Evolutionary conservation across 2,329 filamentous ascomycete species (phyloP).

Genomic region (Nemania sp.): DNA sequence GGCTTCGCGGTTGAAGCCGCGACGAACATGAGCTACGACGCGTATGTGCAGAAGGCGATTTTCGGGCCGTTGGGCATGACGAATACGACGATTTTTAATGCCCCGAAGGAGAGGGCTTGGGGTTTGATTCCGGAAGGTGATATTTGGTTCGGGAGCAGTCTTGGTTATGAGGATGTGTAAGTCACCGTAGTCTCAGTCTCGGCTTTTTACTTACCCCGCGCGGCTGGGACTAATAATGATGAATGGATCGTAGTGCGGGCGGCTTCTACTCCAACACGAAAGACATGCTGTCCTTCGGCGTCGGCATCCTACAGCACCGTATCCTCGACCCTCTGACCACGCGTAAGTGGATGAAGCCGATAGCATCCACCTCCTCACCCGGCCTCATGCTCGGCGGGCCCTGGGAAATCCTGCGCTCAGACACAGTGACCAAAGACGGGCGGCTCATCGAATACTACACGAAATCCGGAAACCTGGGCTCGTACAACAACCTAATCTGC

Average conservation of each 20-base stretch:
- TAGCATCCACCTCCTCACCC: slow-evolving; percentile 34
- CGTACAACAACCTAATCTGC: slow-evolving; percentile 39
- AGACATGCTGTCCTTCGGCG: slow-evolving; percentile 34
- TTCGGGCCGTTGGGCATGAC: slow-evolving; percentile 32
- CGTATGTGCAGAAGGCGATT: slow-evolving; percentile 31
- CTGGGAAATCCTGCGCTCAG: slow-evolving; percentile 42
- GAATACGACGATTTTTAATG: slow-evolving; percentile 33
- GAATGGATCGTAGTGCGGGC: slow-evolving; percentile 24
- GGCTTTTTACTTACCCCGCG: neutral
- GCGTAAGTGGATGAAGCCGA: slow-evolving; percentile 38
- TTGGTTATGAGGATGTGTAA: slow-evolving; percentile 37
- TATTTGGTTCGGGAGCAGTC: slow-evolving; percentile 31
- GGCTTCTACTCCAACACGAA: slow-evolving; percentile 38
- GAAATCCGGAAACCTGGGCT: slow-evolving; percentile 39
- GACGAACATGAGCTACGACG: slow-evolving; percentile 31
- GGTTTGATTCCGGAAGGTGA: slow-evolving; percentile 35
- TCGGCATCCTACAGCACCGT: slow-evolving; percentile 33
- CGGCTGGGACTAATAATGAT: slow-evolving; percentile 6
- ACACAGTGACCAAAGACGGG: slow-evolving; percentile 36
- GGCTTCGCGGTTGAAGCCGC: slow-evolving; percentile 33
- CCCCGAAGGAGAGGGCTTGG: slow-evolving; percentile 26
- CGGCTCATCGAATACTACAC: slow-evolving; percentile 41
- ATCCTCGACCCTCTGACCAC: slow-evolving; percentile 32
- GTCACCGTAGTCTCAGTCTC: neutral
- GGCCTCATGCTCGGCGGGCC: slow-evolving; percentile 40